Evolutionary conservation across 1,284 basidiomycete species (phyloP), one percentile per base, ranked within the genome.

Genomic region (Meira miltonrushii): DNA sequence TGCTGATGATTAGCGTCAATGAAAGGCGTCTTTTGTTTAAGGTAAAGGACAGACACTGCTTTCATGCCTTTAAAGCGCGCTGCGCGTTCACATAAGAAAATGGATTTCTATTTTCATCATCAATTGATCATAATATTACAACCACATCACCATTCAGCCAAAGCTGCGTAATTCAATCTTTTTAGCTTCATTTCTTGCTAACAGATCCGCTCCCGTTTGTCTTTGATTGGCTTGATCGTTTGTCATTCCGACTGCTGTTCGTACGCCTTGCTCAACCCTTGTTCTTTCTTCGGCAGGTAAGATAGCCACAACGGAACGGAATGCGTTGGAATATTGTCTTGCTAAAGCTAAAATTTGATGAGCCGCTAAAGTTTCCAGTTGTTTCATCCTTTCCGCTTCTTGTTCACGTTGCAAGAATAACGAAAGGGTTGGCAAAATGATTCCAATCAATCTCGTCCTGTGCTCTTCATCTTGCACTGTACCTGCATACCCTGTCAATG

Each of bases 291-390:
- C 79, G 8, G 82, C 78, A 15, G 87, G 85, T 52, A 97, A 82
- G 39, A 85, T 85, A 2, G 81, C 83, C 2, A 89, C 88, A 1
- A 89, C 91, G 52, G 92, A 88, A 77, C 90, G 92, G 84, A 97
- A 96, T 15, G 88, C 84, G 2, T 81, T 78, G 0, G 92, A 89
- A 2, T 87, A 84, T 0, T 83, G 80, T 0, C 88, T 84, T 0
- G 92, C 93, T 52, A 92, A 85, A 2, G 83, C 80, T 17, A 97
- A 81, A 3, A 96, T 41, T 21, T 53, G 79, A 57, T 92, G 88
- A 9, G 83, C 78, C n/a, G 90, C 83, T 1, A 85, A 11, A 13
- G 13, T 47, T 37, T 44, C n/a, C 25, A 25, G 5, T 37, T 41
- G 19, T 54, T 54, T 54, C 15, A 19, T 19, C 37, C 38, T 21